Conservation (phyloP, 148 eudicot genomes). For the Persicaria maculosa region DNA sequence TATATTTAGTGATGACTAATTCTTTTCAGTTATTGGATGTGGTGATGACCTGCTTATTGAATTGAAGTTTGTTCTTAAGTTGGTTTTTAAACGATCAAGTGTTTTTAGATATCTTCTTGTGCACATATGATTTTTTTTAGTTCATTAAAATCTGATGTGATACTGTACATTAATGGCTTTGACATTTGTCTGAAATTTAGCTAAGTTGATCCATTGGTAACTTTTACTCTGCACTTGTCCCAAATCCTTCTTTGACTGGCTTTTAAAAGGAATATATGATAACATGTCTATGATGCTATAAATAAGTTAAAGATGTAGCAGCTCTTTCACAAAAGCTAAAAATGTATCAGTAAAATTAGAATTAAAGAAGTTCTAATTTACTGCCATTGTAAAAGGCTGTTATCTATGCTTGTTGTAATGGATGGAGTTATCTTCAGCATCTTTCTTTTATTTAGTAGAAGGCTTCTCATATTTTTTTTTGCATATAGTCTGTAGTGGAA, state of each 20-base stretch:
- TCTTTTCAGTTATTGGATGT: neutral
- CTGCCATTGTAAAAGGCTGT: neutral
- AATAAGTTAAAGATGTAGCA: neutral
- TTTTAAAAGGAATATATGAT: too few species aligned
- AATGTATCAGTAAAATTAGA: neutral
- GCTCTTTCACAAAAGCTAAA: neutral
- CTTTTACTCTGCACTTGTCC: neutral
- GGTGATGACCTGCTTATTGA: neutral
- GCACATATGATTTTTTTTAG: neutral
- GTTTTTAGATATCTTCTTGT: neutral
- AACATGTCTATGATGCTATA: neutral
- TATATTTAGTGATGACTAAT: neutral
- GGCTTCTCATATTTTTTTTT: too few species aligned
- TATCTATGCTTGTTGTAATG: neutral
- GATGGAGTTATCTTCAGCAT: neutral
- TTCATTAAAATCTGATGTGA: neutral
- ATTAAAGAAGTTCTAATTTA: neutral
- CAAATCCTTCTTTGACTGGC: neutral
- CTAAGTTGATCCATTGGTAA: neutral
- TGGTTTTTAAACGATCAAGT: neutral
- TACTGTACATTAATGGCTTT: neutral
- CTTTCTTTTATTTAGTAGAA: too few species aligned
- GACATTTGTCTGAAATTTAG: neutral
- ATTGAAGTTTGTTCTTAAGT: neutral
- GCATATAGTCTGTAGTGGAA: too few species aligned